phyloP scores from a whole-genome alignment of 2,329 filamentous ascomycete species.

The Plectosphaerella cucumerina region DNA sequence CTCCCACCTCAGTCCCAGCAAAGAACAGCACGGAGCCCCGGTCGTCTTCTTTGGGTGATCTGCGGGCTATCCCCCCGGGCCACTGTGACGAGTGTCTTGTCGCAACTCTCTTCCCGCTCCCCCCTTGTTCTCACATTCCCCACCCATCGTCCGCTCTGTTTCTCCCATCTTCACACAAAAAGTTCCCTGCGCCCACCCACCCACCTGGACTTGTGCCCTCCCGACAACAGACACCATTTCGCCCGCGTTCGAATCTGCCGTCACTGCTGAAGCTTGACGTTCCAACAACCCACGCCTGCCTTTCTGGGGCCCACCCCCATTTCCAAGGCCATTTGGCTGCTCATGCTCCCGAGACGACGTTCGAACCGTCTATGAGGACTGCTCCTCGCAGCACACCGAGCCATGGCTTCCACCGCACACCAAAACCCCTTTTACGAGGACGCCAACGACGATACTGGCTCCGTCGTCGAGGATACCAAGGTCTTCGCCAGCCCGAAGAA shows the following conservation, averaged over 20 bases:
- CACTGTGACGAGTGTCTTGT: conserved; percentile 13
- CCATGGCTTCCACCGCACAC: conserved; percentile 36
- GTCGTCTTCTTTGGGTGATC: not conserved
- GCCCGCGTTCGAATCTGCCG: conserved; percentile 1
- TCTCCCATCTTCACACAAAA: conserved; percentile 11
- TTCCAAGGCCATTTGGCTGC: not conserved
- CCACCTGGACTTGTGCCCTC: not conserved
- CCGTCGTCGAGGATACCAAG: conserved; percentile 30
- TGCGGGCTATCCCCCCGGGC: conserved; percentile 11
- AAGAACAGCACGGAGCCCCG: not conserved
- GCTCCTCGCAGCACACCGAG: conserved; percentile 15
- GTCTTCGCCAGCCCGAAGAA: conserved; percentile 46
- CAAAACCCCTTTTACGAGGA: conserved; percentile 46
- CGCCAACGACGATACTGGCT: conserved; percentile 46
- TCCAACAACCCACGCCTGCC: conserved; percentile 10
- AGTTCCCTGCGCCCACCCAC: conserved; percentile 13
- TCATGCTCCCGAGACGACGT: not conserved
- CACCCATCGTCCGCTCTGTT: not conserved
- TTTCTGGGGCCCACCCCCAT: conserved; percentile 8
- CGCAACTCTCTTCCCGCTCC: conserved; percentile 8
- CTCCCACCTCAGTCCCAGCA: not conserved
- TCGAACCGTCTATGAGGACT: not conserved
- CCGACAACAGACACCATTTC: not conserved
- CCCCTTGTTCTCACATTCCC: conserved; percentile 3
- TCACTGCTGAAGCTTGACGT: conserved; percentile 6